These are phyloP conservation scores for Purpureocillium takamizusanense DNA, from an alignment of 2,329 filamentous ascomycete species.

Conservation along the genomic window DNA sequence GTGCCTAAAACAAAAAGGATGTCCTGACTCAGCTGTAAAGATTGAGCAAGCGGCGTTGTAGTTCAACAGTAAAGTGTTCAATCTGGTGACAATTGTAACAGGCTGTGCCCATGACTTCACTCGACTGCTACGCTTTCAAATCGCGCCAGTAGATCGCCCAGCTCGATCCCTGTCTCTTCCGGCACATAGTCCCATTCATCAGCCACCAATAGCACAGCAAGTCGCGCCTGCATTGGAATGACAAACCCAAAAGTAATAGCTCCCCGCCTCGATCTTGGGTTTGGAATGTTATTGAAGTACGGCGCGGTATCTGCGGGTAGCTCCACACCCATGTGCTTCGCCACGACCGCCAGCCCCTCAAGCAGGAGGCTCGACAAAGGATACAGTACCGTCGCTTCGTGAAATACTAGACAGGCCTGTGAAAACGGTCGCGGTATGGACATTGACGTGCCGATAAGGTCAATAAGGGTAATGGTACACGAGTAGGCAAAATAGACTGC, in stretches of 20 bases:
- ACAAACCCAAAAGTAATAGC: neutral
- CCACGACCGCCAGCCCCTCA: neutral
- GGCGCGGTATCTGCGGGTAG: neutral
- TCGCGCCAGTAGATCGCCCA: no score
- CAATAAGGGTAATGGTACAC: neutral
- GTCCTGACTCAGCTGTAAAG: no score
- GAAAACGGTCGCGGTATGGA: neutral
- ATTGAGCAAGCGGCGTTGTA: no score
- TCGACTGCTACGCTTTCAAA: no score
- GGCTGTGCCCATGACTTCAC: no score
- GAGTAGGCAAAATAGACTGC: slow-evolving; percentile 1
- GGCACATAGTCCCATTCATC: no score
- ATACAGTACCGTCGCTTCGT: neutral
- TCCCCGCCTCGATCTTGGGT: neutral
- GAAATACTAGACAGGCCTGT: neutral
- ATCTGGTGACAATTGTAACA: no score
- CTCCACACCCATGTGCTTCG: neutral
- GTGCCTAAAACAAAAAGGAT: no score
- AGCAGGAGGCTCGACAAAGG: neutral
- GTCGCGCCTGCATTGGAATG: neutral
- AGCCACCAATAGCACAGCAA: neutral
- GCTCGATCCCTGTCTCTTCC: no score
- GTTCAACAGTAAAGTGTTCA: no score
- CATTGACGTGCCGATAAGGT: neutral
- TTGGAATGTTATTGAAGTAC: neutral